phyloP scores from a whole-genome alignment of 2,329 filamentous ascomycete genomes.

The Shiraia sp. region DNA sequence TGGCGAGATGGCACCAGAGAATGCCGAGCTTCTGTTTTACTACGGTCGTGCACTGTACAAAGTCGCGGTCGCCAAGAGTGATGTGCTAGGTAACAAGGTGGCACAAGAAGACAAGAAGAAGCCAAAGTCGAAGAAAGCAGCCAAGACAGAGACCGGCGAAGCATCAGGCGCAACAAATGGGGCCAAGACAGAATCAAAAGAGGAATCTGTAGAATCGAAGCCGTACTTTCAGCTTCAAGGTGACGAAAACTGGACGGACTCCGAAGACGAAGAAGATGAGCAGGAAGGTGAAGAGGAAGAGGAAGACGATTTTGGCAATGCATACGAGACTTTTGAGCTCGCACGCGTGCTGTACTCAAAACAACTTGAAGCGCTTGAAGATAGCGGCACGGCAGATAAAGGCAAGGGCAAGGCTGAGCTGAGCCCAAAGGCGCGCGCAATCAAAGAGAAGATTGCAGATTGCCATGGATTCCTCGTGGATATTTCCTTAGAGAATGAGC shows the following conservation, averaged over 20 bases:
- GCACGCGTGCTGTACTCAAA: constrained; percentile 63
- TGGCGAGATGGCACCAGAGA: constrained; percentile 86
- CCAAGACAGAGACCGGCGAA: constrained; percentile 44
- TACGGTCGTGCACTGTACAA: constrained; percentile 95
- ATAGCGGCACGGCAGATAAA: constrained; percentile 42
- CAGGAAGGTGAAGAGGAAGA: constrained; percentile 56
- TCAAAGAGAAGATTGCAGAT: constrained; percentile 84
- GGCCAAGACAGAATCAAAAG: constrained; percentile 47
- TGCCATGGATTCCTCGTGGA: constrained; percentile 93
- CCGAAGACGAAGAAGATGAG: constrained; percentile 71
- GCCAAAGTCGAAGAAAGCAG: constrained; percentile 52
- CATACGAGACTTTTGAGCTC: constrained; percentile 66
- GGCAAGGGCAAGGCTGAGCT: constrained; percentile 52
- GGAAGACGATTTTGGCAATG: constrained; percentile 66
- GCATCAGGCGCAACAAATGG: constrained; percentile 33
- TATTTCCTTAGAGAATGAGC: constrained; percentile 95
- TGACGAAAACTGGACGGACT: constrained; percentile 84
- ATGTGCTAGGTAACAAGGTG: constrained; percentile 86
- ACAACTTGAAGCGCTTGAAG: constrained; percentile 54
- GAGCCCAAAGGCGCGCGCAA: constrained; percentile 34
- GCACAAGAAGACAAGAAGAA: constrained; percentile 61
- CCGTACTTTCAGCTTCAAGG: constrained; percentile 90
- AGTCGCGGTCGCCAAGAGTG: constrained; percentile 90
- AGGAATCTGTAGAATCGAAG: constrained; percentile 62
- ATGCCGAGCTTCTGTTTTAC: constrained; percentile 90